Conservation (phyloP, 1,284 basidiomycete species). For the Moesziomyces sp. region DNA sequence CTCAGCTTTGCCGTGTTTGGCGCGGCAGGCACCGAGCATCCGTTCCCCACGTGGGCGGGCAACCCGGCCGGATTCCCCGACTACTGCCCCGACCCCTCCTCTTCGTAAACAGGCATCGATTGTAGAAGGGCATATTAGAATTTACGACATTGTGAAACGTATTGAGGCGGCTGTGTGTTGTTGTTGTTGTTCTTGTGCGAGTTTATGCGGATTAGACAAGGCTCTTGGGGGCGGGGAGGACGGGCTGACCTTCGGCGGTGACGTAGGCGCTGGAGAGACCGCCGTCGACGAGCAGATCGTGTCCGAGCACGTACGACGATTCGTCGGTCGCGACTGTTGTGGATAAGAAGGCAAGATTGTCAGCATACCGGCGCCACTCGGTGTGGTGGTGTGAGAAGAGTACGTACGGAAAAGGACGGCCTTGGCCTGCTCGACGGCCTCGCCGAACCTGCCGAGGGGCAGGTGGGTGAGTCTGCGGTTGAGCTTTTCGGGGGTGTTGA, state of each 20-base stretch:
- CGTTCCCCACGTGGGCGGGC: constrained; percentile 71
- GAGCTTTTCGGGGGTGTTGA: constrained; percentile 95
- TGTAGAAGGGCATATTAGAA: too few species aligned
- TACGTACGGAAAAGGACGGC: constrained; percentile 79
- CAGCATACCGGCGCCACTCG: too few species aligned
- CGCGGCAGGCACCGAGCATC: constrained; percentile 72
- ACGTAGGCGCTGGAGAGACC: constrained; percentile 46
- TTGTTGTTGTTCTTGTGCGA: background rate
- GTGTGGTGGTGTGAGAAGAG: too few species aligned
- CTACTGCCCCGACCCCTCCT: constrained; percentile 14
- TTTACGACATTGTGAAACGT: too few species aligned
- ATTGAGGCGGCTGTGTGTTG: background rate
- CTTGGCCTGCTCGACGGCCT: constrained; percentile 92
- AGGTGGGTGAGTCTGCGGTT: constrained; percentile 89
- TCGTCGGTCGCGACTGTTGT: constrained; percentile 72
- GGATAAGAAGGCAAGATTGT: background rate
- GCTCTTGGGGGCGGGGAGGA: constrained; percentile 45
- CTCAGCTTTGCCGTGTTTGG: constrained; percentile 78
- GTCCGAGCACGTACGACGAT: constrained; percentile 71
- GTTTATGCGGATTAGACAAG: constrained; percentile 19
- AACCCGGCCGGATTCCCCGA: constrained; percentile 23
- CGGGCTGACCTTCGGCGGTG: constrained; percentile 48
- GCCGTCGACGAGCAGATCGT: constrained; percentile 47
- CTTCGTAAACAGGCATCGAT: background rate
- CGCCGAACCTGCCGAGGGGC: constrained; percentile 96